phyloP scores from a whole-genome alignment of 2,329 filamentous ascomycete genomes.

The Albifimbria verrucaria region DNA sequence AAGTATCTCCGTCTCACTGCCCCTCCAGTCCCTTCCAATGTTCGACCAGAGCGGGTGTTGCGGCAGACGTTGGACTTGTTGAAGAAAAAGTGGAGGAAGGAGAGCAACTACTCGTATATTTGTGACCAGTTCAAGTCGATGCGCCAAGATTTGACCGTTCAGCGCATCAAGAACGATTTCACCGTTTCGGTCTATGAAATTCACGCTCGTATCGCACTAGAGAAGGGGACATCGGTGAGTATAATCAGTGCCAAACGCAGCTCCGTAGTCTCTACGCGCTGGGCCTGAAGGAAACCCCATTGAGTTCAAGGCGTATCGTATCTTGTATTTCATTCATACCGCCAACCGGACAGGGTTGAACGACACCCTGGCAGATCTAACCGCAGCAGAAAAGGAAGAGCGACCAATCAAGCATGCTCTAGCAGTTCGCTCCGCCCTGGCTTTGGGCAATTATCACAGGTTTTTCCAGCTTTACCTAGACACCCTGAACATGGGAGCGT shows the following conservation, averaged over 20 bases:
- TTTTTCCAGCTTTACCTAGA: constrained; percentile 96
- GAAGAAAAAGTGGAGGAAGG: constrained; percentile 91
- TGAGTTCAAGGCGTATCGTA: constrained; percentile 99
- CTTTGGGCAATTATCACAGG: constrained; percentile 92
- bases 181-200: constrained; percentile 97
- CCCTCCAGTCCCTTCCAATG: constrained; percentile 81
- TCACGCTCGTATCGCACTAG: constrained; percentile 93
- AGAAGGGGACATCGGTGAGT: constrained; percentile 99
- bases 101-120: constrained; percentile 94
- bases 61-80: constrained; percentile 82
- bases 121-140: constrained; percentile 99
- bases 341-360: constrained; percentile 98
- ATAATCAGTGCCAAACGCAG: constrained; percentile 99
- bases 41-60: constrained; percentile 78
- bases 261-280: constrained; percentile 86
- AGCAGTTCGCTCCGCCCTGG: constrained; percentile 84
- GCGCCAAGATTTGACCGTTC: constrained; percentile 95
- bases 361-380: constrained; percentile 98
- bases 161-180: constrained; percentile 95
- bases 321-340: constrained; percentile 98
- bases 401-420: constrained; percentile 84
- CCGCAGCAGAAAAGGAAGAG: constrained; percentile 88
- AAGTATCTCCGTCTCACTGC: constrained; percentile 91
- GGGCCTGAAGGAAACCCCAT: constrained; percentile 81
- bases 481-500: constrained; percentile 94